Conservation (phyloP, 345 rosid species). For the Trapa bicornis region DNA sequence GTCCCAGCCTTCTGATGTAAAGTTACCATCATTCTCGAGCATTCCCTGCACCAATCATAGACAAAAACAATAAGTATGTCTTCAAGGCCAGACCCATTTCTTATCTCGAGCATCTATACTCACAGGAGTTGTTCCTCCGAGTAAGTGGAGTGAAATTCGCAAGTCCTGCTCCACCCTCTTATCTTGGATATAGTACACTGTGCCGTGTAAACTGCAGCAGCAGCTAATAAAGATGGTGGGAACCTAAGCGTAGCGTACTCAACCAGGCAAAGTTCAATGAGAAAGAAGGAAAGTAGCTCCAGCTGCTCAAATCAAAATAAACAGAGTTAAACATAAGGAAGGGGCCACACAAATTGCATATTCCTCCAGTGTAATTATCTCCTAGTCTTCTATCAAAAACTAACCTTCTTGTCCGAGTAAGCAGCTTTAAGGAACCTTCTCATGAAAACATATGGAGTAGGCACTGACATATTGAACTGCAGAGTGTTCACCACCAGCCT, state of each 20-base stretch:
- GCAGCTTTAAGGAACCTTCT: slow-evolving; percentile 85
- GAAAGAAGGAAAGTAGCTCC: slow-evolving; percentile 62
- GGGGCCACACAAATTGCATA: no score
- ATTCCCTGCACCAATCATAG: slow-evolving; percentile 36
- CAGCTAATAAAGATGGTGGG: slow-evolving; percentile 50
- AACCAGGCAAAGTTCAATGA: slow-evolving; percentile 59
- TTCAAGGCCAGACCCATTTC: not conserved
- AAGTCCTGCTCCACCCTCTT: slow-evolving; percentile 45
- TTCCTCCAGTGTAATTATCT: no score
- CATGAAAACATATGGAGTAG: slow-evolving; percentile 92
- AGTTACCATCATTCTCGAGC: slow-evolving; percentile 63
- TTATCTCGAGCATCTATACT: slow-evolving; percentile 2
- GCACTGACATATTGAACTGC: slow-evolving; percentile 65
- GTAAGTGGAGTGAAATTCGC: slow-evolving; percentile 41
- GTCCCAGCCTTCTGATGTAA: slow-evolving; percentile 68
- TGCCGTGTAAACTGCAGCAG: slow-evolving; percentile 58
- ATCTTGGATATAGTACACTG: slow-evolving; percentile 31
- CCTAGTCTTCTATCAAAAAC: not conserved
- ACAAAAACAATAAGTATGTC: not conserved
- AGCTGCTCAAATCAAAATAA: slow-evolving; percentile 30
- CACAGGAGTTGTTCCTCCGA: slow-evolving; percentile 43
- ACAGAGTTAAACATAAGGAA: not conserved
- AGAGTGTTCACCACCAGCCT: slow-evolving; percentile 61
- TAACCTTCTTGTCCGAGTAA: slow-evolving; percentile 73
- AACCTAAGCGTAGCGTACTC: slow-evolving; percentile 54